These are phyloP conservation scores for Candida endomychidarum DNA, from an alignment of 805 yeast genomes.

Conservation along the genomic window DNA sequence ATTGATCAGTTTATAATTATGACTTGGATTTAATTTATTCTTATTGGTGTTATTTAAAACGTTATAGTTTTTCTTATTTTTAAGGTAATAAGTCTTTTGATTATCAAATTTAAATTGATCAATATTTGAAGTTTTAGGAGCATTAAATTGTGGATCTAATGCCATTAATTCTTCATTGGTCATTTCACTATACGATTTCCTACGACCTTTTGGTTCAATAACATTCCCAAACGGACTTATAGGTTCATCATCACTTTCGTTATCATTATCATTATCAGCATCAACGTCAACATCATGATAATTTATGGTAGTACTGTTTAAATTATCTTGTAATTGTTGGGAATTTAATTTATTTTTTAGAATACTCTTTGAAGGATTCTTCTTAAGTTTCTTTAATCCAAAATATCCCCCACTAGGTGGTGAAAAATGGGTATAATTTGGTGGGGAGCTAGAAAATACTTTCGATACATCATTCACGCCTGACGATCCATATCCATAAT, in stretches of 20 bases:
- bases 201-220: conserved; percentile 10
- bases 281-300: conserved; percentile 18
- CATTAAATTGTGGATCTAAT: conserved; percentile 51
- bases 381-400: not conserved
- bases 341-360: conserved; percentile 36
- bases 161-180: conserved; percentile 54
- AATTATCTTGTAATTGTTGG: conserved; percentile 23
- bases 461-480: conserved; percentile 11
- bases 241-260: no score
- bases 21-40: conserved; percentile 24
- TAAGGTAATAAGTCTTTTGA: conserved; percentile 30
- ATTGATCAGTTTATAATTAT: conserved; percentile 39
- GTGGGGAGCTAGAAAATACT: not conserved
- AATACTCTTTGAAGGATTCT: conserved; percentile 20
- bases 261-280: no score
- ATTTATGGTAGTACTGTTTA: conserved; percentile 18
- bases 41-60: conserved; percentile 19
- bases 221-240: no score
- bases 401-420: not conserved
- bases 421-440: not conserved
- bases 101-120: conserved; percentile 47
- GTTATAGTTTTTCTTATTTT: conserved; percentile 16
- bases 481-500: conserved; percentile 15
- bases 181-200: conserved; percentile 52
- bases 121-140: conserved; percentile 37